These are phyloP conservation scores for Abortiporus biennis DNA, from an alignment of 1,284 basidiomycete genomes.

Conservation along the genomic window DNA sequence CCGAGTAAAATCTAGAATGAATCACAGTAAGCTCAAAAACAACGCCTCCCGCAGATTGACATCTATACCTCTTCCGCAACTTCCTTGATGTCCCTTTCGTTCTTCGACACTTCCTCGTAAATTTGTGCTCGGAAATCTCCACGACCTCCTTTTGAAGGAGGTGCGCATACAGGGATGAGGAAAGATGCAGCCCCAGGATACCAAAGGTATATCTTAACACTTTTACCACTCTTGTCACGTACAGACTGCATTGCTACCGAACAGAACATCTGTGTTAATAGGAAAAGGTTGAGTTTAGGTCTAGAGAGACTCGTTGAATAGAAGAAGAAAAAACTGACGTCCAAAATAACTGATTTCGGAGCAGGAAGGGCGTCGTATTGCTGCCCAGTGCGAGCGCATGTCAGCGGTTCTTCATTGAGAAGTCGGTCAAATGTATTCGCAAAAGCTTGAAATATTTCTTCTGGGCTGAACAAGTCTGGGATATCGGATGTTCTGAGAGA, in stretches of 20 bases:
- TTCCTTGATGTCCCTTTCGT: constrained; percentile 8
- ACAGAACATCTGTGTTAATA: no score
- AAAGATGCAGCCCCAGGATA: constrained; percentile 10
- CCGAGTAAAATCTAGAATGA: constrained; percentile 6
- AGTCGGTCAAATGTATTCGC: constrained; percentile 7
- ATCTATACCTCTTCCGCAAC: constrained; percentile 11
- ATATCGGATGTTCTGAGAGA: neutral
- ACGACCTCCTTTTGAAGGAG: constrained; percentile 12
- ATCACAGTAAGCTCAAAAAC: no score
- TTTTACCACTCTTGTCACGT: constrained; percentile 1
- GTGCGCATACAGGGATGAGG: constrained; percentile 12
- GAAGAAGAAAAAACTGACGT: neutral
- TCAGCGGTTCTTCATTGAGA: neutral
- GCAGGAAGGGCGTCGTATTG: neutral
- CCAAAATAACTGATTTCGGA: neutral
- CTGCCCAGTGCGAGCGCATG: neutral
- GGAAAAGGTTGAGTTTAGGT: no score
- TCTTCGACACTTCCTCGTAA: neutral
- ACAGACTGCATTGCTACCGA: no score
- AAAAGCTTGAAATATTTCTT: constrained; percentile 1
- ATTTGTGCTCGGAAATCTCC: neutral
- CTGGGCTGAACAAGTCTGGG: neutral
- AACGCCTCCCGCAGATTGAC: neutral
- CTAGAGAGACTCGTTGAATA: no score
- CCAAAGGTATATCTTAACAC: constrained; percentile 16